Evolutionary conservation across 129 eudicot species (phyloP), one percentile per base, ranked within the genome.

Genomic region (Dittrichia graveolens): DNA sequence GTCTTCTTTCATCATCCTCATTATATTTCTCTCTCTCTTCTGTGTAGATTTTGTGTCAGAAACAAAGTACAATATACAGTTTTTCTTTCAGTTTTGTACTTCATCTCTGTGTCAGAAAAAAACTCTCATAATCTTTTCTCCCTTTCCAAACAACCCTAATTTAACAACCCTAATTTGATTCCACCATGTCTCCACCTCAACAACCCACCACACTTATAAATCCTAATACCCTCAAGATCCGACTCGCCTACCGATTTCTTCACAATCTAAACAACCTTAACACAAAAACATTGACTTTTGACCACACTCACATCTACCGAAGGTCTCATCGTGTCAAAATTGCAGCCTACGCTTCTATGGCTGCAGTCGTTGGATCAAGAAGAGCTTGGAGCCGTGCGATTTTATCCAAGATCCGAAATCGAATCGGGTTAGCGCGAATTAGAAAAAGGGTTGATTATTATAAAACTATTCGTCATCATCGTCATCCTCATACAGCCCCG

Each of bases 371-470:
- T 2, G 95, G 96, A 68, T 73, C 88, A 5, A 83, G 63, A 55
- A 74, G 90, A 74, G 86, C 91, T 1, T 92, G 98, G 98, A 89
- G 89, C 35, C 96, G 96, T 43, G 89, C 96, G 72, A 56, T 89
- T 48, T 83, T 89, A 45, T 42, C 54, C 39, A 84, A 76, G 86
- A 75, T 82, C 13, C 49, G 80, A 69, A 82, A 64, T 63, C 82
- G 88, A 37, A 4, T 43, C 1, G 31, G 72, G 71, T 18, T 37
- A 9, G 35, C 50, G 5, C 60, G 74, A 19, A 67, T 11, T 1
- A 52, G 40, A 64, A 65, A 56, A 50, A 52, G 47, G n/a, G 69
- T 61, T 38, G 54, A 67, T 67, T 50, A 3, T 6, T 50, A 4
- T 6, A 71, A 31, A 15, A 61, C 43, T 13, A 15, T 59, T 57